Evolutionary conservation across 805 yeast genomes (phyloP).

Genomic region (Metschnikowia hibisci): DNA sequence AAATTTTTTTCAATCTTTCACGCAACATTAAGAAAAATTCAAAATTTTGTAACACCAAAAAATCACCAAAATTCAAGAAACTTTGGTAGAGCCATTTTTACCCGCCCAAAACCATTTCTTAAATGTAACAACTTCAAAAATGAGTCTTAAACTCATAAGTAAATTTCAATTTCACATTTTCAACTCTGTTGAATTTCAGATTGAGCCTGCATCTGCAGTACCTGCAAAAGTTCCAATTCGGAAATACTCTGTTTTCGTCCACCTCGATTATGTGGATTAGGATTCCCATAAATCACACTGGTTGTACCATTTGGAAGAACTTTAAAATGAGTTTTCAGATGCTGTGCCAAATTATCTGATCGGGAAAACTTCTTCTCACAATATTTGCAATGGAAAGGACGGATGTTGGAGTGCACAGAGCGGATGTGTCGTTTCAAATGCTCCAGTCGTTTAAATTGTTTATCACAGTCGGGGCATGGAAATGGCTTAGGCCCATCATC

Average conservation of each 20-base stretch:
- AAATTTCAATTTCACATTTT: too few species aligned
- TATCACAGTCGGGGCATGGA: constrained; percentile 41
- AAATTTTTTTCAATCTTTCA: too few species aligned
- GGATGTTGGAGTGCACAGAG: constrained; percentile 42
- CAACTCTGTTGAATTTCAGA: too few species aligned
- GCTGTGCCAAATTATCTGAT: constrained; percentile 43
- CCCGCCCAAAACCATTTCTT: too few species aligned
- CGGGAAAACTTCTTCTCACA: constrained; percentile 43
- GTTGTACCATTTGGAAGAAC: constrained; percentile 27
- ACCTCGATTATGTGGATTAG: constrained; percentile 16
- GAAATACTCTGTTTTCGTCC: constrained; percentile 15
- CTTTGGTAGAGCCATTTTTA: too few species aligned
- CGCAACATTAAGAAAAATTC: too few species aligned
- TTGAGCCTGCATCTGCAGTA: not conserved
- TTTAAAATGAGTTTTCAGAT: constrained; percentile 40
- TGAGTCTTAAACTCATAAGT: too few species aligned
- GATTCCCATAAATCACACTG: constrained; percentile 17
- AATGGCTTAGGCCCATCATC: constrained; percentile 23
- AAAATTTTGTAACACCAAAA: too few species aligned
- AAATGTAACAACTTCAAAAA: too few species aligned
- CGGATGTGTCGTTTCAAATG: constrained; percentile 42
- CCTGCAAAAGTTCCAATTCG: constrained; percentile 3
- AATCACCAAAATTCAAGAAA: too few species aligned
- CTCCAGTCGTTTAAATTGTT: constrained; percentile 42
- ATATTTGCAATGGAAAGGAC: constrained; percentile 44